These are phyloP conservation scores for Hypoxylon rickii DNA, from an alignment of 495 filamentous ascomycete genomes.

Conservation along the genomic window DNA sequence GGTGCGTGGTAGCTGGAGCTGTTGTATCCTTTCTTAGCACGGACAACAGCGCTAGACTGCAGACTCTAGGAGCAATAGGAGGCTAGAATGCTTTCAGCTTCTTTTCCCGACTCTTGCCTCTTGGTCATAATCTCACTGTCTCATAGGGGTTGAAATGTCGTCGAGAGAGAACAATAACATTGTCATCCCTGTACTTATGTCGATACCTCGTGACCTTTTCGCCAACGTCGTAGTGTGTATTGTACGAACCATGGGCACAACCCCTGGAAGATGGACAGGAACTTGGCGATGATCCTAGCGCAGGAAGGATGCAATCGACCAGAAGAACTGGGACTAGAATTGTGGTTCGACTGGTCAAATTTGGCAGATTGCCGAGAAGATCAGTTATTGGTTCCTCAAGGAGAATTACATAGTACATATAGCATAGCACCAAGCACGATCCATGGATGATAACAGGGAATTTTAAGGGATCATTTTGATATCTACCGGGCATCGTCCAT, in stretches of 20 bases:
- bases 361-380: conserved; percentile 33
- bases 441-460: conserved; percentile 21
- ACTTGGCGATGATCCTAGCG: conserved; percentile 21
- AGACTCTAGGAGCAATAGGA: background rate
- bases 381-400: conserved; percentile 22
- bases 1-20: conserved; percentile 9
- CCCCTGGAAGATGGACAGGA: no score
- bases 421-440: no score
- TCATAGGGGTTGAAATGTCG: no score
- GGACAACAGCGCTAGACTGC: conserved; percentile 3
- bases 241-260: no score
- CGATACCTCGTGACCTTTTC: no score
- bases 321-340: no score
- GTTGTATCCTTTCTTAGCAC: background rate
- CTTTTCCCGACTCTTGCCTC: conserved; percentile 6
- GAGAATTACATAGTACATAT: no score
- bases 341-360: conserved; percentile 34
- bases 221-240: no score
- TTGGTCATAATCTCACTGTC: no score
- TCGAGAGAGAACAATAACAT: no score
- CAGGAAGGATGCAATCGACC: conserved; percentile 18
- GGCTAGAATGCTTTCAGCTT: background rate
- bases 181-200: no score
- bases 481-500: conserved; percentile 21
- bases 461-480: background rate